These are phyloP conservation scores for Aspergillus nanangensis DNA, from an alignment of 495 filamentous ascomycete species.

Conservation along the genomic window DNA sequence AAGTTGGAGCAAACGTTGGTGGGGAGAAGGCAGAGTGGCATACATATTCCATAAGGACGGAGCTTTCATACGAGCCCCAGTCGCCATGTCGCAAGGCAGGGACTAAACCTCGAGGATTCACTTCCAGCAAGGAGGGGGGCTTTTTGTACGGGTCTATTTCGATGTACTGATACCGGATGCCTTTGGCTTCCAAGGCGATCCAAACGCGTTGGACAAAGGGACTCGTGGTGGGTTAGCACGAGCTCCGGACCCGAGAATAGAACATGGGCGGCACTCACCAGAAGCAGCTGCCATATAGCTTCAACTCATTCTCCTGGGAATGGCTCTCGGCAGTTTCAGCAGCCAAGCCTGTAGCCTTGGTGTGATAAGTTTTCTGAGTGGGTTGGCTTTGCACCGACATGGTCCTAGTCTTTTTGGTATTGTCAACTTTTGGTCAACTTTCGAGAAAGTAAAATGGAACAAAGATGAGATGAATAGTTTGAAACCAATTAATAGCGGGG, in stretches of 20 bases:
- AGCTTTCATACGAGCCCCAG: conserved; percentile 86
- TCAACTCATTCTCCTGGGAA: conserved; percentile 64
- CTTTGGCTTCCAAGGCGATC: conserved; percentile 89
- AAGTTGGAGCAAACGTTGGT: not conserved
- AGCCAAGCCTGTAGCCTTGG: conserved; percentile 75
- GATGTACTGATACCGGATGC: conserved; percentile 82
- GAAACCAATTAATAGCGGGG: too few species aligned
- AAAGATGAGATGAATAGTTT: not conserved
- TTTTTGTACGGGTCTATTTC: conserved; percentile 88
- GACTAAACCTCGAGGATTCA: conserved; percentile 86
- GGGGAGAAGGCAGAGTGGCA: conserved; percentile 5
- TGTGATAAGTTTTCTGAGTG: conserved; percentile 73
- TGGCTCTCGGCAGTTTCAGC: conserved; percentile 69
- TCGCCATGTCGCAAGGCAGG: conserved; percentile 79
- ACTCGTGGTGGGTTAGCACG: conserved; percentile 29
- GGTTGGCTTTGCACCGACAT: conserved; percentile 41
- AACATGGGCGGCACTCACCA: conserved; percentile 50
- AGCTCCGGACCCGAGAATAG: not conserved
- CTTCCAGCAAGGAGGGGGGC: conserved; percentile 68
- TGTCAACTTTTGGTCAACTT: not conserved
- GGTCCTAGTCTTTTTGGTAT: conserved; percentile 18
- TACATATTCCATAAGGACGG: conserved; percentile 88
- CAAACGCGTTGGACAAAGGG: conserved; percentile 92
- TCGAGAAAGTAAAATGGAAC: conserved; percentile 5
- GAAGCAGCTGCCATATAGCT: conserved; percentile 86